Conservation (phyloP, 768 basidiomycete genomes). For the Lentinula sp. region DNA sequence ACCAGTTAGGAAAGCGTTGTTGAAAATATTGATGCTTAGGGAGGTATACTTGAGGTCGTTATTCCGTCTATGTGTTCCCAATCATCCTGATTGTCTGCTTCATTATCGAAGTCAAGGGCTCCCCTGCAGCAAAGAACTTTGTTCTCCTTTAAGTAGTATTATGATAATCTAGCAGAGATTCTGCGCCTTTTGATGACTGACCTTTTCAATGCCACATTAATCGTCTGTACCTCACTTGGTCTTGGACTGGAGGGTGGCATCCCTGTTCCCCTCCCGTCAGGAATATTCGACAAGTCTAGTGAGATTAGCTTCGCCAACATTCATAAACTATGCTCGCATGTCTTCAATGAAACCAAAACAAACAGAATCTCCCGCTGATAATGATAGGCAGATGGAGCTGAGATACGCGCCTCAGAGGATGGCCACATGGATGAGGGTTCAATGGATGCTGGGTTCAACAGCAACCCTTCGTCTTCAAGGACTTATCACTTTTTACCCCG, state of each 20-base stretch:
- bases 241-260: not conserved
- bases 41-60: no score
- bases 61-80: not conserved
- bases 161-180: not conserved
- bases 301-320: not conserved
- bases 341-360: not conserved
- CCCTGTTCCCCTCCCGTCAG: not conserved
- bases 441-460: no score
- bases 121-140: not conserved
- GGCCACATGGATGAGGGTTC: no score
- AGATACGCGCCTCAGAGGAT: not conserved
- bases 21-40: no score
- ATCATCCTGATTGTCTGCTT: constrained; percentile 3
- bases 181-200: not conserved
- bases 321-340: not conserved
- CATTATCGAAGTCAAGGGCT: constrained; percentile 1
- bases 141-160: constrained; percentile 1
- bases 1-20: no score
- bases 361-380: not conserved
- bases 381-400: not conserved
- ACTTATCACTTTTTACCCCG: not conserved
- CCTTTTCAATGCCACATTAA: not conserved
- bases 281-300: not conserved
- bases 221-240: not conserved
- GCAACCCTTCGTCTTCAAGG: not conserved